phyloP scores from a whole-genome alignment of 148 eudicot species.

The Simmondsia chinensis region DNA sequence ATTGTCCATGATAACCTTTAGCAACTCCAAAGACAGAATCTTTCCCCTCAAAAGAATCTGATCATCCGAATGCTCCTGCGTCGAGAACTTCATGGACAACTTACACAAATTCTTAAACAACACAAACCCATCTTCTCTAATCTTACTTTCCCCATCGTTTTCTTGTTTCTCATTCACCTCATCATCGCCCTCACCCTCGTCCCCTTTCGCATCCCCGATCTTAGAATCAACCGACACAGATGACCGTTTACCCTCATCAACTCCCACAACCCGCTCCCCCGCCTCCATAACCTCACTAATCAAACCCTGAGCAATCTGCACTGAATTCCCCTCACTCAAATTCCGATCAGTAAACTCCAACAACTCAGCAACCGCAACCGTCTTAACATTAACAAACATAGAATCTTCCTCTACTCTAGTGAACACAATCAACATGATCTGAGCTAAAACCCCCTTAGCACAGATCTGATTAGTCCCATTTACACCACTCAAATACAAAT shows the following conservation, averaged over 20 bases:
- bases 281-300: constrained; percentile 60
- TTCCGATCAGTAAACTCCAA: constrained; percentile 84
- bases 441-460: constrained; percentile 88
- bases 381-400: constrained; percentile 27
- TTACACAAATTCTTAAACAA: constrained; percentile 87
- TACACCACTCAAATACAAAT: constrained; percentile 70
- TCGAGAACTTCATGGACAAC: constrained; percentile 90
- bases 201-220: constrained; percentile 15
- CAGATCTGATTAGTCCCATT: constrained; percentile 96
- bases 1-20: constrained; percentile 82
- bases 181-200: constrained; percentile 15
- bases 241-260: constrained; percentile 2
- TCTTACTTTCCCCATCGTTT: constrained; percentile 33
- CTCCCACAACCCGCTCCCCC: constrained; percentile 26
- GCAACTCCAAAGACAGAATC: constrained; percentile 81
- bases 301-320: constrained; percentile 62
- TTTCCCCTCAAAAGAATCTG: constrained; percentile 86
- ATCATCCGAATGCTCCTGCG: constrained; percentile 82
- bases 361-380: constrained; percentile 54
- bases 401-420: constrained; percentile 60
- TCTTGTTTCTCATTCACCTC: constrained; percentile 18
- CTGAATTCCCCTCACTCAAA: constrained; percentile 87
- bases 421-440: constrained; percentile 73
- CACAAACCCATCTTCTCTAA: constrained; percentile 77
- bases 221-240: constrained; percentile 1